Evolutionary conservation across 148 eudicot genomes (phyloP).

Genomic region (Diospyros kaki): DNA sequence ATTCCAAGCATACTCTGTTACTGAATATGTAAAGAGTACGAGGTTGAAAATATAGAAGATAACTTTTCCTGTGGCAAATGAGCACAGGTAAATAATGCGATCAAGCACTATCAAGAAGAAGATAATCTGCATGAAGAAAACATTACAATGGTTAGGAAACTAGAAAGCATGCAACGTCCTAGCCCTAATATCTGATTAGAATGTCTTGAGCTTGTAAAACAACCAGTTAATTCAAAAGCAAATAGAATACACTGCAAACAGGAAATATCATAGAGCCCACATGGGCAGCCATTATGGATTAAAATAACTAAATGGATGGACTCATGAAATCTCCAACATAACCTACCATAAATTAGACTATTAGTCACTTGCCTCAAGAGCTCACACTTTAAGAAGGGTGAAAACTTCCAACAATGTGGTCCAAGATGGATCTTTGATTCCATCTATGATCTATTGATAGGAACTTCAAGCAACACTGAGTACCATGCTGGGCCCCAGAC

Average conservation of each 20-base stretch:
- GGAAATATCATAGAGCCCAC: not conserved
- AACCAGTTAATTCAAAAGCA: not conserved
- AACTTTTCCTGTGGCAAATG: conserved; percentile 90
- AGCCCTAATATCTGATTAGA: not conserved
- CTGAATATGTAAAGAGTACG: conserved; percentile 76
- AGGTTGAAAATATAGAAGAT: conserved; percentile 87
- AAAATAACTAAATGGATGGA: not conserved
- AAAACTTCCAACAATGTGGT: not conserved
- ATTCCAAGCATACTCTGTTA: conserved; percentile 87
- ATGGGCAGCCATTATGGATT: not conserved
- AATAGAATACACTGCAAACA: not conserved
- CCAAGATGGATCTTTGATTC: not conserved
- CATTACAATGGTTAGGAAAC: conserved; percentile 15
- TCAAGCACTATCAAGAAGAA: conserved; percentile 98
- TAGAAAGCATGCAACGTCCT: not conserved
- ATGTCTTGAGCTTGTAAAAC: not conserved
- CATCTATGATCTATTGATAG: not conserved
- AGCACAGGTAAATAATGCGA: conserved; percentile 91
- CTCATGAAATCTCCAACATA: not conserved
- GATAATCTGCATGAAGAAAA: conserved; percentile 63
- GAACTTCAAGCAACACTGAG: not conserved
- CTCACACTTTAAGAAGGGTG: not conserved
- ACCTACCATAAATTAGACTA: too few species aligned
- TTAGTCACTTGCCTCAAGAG: too few species aligned
- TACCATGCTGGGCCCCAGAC: not conserved